Percentiles rank a stretch among this genome's conserved stretches.
phyloP scores from a whole-genome alignment of 2,329 filamentous ascomycete genomes.

The Drechslerella stenobrocha region DNA sequence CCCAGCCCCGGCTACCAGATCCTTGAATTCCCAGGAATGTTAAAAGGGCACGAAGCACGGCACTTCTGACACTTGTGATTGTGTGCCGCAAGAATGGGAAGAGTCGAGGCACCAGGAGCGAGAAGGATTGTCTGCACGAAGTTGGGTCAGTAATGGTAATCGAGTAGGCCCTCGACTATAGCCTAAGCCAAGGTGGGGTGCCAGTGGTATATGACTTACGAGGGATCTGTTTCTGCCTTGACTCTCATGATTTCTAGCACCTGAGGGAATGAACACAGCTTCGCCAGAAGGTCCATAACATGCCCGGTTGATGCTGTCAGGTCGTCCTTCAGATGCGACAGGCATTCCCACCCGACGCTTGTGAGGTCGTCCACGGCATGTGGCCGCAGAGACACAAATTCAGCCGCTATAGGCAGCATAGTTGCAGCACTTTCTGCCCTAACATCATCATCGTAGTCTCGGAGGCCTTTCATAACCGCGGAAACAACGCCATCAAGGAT shows the following conservation, averaged over 20 bases:
- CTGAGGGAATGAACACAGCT: slow-evolving; percentile 89
- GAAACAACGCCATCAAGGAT: slow-evolving; percentile 91
- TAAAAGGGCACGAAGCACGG: slow-evolving; percentile 85
- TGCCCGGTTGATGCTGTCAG: slow-evolving; percentile 95
- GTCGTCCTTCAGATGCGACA: slow-evolving; percentile 95
- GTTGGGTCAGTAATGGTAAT: slow-evolving; percentile 30
- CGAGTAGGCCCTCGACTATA: too few species aligned
- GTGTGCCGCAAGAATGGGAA: slow-evolving; percentile 97
- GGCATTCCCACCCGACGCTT: slow-evolving; percentile 94
- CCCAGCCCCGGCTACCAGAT: slow-evolving; percentile 80
- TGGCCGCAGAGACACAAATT: slow-evolving; percentile 85
- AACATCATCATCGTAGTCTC: slow-evolving; percentile 90
- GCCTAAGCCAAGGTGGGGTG: too few species aligned
- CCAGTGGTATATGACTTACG: slow-evolving; percentile 50
- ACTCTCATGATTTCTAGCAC: slow-evolving; percentile 90
- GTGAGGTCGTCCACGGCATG: slow-evolving; percentile 78
- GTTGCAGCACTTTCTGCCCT: slow-evolving; percentile 97
- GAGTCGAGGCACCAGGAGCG: slow-evolving; percentile 84
- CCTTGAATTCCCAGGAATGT: slow-evolving; percentile 89
- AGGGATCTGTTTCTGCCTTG: slow-evolving; percentile 53
- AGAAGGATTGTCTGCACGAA: slow-evolving; percentile 70
- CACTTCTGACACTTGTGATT: slow-evolving; percentile 90
- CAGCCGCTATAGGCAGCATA: slow-evolving; percentile 89
- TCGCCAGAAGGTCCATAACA: slow-evolving; percentile 97
- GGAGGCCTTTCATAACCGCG: slow-evolving; percentile 92